Percentiles rank a stretch among this genome's conserved stretches.
phyloP scores from a whole-genome alignment of 768 basidiomycete species.

The Psilocybe tampanensis region DNA sequence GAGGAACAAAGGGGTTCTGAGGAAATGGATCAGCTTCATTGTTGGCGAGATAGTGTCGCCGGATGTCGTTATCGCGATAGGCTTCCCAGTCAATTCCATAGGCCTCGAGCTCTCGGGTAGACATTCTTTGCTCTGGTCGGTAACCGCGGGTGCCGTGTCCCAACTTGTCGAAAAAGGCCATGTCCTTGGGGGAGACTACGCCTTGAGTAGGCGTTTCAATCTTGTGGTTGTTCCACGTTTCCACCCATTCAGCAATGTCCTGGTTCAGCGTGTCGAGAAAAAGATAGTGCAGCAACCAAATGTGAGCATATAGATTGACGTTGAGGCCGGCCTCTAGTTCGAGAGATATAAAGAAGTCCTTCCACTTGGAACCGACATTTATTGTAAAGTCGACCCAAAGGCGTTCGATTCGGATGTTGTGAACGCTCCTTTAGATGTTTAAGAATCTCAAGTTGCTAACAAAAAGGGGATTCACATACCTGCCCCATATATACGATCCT shows the following conservation, averaged over 20 bases:
- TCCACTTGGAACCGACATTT: background rate
- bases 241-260: conserved; percentile 32
- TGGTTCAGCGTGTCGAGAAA: conserved; percentile 34
- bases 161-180: too few relatives aligned
- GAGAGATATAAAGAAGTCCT: background rate
- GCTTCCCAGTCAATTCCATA: too few relatives aligned
- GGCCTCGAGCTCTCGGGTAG: too few relatives aligned
- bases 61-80: too few relatives aligned
- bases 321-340: conserved; percentile 26
- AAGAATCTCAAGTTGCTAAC: too few relatives aligned
- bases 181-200: background rate
- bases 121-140: too few relatives aligned
- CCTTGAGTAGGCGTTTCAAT: conserved; percentile 22
- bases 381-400: background rate
- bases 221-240: conserved; percentile 37
- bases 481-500: background rate
- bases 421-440: conserved; percentile 5
- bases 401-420: conserved; percentile 1
- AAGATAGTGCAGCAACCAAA: conserved; percentile 42
- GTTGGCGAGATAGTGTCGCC: too few relatives aligned
- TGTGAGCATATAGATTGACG: conserved; percentile 25
- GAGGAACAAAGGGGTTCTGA: too few relatives aligned
- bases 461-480: background rate
- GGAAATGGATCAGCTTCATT: too few relatives aligned
- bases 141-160: too few relatives aligned